Evolutionary conservation across 352 stramenopile genomes (phyloP), one percentile per base, ranked within the genome.

Genomic region (Lagenidium giganteum): DNA sequence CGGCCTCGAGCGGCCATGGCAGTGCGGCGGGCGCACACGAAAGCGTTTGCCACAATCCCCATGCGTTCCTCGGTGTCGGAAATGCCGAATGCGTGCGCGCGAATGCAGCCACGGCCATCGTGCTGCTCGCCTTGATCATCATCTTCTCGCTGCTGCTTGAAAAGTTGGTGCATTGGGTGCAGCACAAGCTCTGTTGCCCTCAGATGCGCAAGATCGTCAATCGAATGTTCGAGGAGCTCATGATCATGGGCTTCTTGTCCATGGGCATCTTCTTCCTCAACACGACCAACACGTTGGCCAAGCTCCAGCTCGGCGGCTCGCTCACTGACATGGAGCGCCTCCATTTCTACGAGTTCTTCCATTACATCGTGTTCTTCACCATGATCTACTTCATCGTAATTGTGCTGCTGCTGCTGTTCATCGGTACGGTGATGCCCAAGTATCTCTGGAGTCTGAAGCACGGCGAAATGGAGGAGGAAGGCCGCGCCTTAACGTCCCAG

Each of bases 381-480:
- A 83, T 84, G 58, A 81, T 87, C 42, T 87, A 85, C 65, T 87
- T 82, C 40, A 84, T 87, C 33, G 27, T 64, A 6, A 83, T 87
- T 42, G 69, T 87, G 51, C 33, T 87, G 25, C 54, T 84, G 26
- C 63, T 87, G 28, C 61, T 87, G 11, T 80, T 87, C 49, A 74
- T 85, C 31, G 75, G 73, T 36, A 87, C 75, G 1, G 75, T 87
- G 21, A 70, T 78, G 25, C 75, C 75, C 0, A 80, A 80, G 29
- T 45, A 84, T 17, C 50, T 87, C 6, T 87, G 71, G 71, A 47
- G 66, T 28, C 63, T 61, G 8, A 56, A 66, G 12, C 34, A 30
- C 9, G 27, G 24, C 13, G 27, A 30, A 17, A 35, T 16, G 20
- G 11, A 23, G 27, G 33, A 26, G 29, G 18, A 23, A 6, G 20